Conservation (phyloP, 805 yeast species). For the Saturnispora sekii region DNA sequence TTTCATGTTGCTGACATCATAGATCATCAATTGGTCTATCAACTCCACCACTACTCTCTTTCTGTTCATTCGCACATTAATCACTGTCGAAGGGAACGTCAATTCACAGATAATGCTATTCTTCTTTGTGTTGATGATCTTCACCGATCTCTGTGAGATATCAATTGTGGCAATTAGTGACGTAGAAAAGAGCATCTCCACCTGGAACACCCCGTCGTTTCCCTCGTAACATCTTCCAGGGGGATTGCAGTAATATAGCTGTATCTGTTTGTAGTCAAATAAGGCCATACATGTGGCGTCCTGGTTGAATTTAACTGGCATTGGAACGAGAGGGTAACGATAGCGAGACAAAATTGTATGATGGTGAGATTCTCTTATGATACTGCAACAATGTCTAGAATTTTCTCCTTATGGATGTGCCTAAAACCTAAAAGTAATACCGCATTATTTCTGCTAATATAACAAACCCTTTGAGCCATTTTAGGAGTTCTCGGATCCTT, state of each 20-base stretch:
- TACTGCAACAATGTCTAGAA: too few species aligned
- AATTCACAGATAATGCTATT: slow-evolving; percentile 73
- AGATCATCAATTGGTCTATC: slow-evolving; percentile 73
- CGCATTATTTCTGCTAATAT: not conserved
- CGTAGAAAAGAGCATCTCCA: slow-evolving; percentile 87
- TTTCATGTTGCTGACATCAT: slow-evolving; percentile 86
- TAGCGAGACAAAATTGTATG: not conserved
- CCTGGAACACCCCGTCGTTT: slow-evolving; percentile 38
- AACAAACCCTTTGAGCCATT: too few species aligned
- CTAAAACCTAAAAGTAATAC: too few species aligned
- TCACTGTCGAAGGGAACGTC: slow-evolving; percentile 69
- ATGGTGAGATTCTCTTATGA: too few species aligned
- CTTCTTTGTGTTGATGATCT: slow-evolving; percentile 76
- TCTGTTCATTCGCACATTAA: slow-evolving; percentile 69
- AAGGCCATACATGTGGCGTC: slow-evolving; percentile 75
- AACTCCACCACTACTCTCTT: slow-evolving; percentile 71
- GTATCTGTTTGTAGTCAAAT: slow-evolving; percentile 54
- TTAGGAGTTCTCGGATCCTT: too few species aligned
- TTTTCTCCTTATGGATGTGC: too few species aligned
- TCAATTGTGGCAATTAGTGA: slow-evolving; percentile 69
- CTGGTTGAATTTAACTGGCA: slow-evolving; percentile 55
- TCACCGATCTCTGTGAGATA: slow-evolving; percentile 70
- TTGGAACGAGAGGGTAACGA: not conserved
- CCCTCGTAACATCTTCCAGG: slow-evolving; percentile 60
- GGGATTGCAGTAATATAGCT: slow-evolving; percentile 81